Evolutionary conservation across 225 moss, liverwort and hornwort species (phyloP).

Genomic region (Climacium dendroides): DNA sequence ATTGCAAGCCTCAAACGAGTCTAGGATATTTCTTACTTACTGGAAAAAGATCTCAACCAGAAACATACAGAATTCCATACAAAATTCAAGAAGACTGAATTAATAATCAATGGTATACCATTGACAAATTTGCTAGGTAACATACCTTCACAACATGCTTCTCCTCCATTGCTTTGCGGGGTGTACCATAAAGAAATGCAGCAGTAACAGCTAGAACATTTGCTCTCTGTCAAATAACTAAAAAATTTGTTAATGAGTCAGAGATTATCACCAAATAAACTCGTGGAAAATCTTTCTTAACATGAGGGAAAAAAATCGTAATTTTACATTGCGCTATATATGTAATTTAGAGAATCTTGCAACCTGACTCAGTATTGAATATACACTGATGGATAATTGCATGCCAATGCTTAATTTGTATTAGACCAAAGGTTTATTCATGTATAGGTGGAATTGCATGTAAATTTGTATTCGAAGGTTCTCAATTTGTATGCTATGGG

Average conservation of each 20-base stretch:
- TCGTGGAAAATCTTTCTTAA: background rate
- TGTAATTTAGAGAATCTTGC: background rate
- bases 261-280: background rate
- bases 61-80: background rate
- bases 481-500: background rate
- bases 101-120: background rate
- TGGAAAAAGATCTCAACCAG: background rate
- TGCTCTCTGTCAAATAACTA: slow-evolving; percentile 30
- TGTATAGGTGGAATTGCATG: background rate
- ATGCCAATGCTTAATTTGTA: background rate
- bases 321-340: background rate
- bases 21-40: background rate
- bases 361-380: background rate
- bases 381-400: background rate
- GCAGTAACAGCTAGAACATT: slow-evolving; percentile 49
- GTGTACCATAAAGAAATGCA: slow-evolving; percentile 68
- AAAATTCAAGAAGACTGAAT: background rate
- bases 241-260: background rate
- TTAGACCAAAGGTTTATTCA: background rate
- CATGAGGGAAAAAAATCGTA: background rate
- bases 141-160: slow-evolving; percentile 46
- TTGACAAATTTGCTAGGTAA: background rate
- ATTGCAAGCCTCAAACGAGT: background rate
- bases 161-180: slow-evolving; percentile 28
- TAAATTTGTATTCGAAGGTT: background rate